A percentile compares a stretch with the other conserved stretches of the same genome.
Conservation (phyloP, 257 asterid species). For the Linderniella brevidens region DNA sequence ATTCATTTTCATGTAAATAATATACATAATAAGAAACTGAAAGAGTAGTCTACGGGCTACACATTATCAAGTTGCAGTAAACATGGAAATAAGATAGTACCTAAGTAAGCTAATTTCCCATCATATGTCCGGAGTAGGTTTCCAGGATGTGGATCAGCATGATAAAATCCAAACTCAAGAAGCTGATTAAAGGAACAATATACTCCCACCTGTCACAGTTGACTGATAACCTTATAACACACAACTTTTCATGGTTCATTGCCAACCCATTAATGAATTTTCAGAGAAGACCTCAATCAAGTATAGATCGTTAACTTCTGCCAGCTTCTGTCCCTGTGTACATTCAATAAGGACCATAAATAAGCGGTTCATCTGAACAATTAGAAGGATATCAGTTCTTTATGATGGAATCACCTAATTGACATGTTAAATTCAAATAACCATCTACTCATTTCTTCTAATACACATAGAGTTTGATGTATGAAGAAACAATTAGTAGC, state of each 20-base stretch:
- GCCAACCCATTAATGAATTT: slow-evolving; percentile 10
- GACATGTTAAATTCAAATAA: too few species aligned
- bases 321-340: slow-evolving; percentile 78
- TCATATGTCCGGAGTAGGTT: slow-evolving; percentile 83
- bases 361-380: background rate
- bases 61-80: slow-evolving; percentile 9
- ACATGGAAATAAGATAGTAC: slow-evolving; percentile 21
- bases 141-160: slow-evolving; percentile 99
- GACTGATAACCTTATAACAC: slow-evolving; percentile 8
- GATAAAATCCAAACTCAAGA: slow-evolving; percentile 88
- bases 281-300: slow-evolving; percentile 63
- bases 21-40: too few species aligned
- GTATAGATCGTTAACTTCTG: slow-evolving; percentile 76
- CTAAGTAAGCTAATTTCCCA: slow-evolving; percentile 91
- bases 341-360: slow-evolving; percentile 12
- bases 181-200: slow-evolving; percentile 98
- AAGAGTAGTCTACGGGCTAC: slow-evolving; percentile 10
- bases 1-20: too few species aligned
- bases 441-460: too few species aligned
- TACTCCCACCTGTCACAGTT: slow-evolving; percentile 65
- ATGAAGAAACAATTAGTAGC: too few species aligned
- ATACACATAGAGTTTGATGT: too few species aligned
- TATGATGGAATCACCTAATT: background rate
- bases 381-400: background rate
- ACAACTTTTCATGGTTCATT: background rate